A percentile compares a stretch with the other conserved stretches of the same genome.
Conservation (phyloP, 2,329 filamentous ascomycete genomes). For the Fusarium hostae region DNA sequence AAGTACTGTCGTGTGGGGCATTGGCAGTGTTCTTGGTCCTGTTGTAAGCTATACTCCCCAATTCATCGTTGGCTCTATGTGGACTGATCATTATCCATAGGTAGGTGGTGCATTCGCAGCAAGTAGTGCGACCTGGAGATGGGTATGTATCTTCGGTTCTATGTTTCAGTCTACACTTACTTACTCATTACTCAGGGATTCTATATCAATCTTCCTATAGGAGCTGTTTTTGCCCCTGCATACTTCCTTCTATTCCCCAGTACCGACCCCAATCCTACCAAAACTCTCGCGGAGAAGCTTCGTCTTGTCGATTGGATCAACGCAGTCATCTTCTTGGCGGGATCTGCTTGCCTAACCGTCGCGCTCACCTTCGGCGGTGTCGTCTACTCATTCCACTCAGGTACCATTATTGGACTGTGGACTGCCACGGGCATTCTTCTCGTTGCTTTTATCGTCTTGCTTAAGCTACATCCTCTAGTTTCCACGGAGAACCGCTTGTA, state of each 20-base stretch:
- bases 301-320: neutral
- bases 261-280: neutral
- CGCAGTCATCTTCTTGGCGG: neutral
- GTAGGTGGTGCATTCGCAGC: neutral
- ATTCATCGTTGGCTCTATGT: rapidly evolving
- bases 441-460: neutral
- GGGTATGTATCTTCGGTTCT: neutral
- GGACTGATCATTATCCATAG: rapidly evolving
- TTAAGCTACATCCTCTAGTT: neutral
- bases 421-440: neutral
- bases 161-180: neutral
- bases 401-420: neutral
- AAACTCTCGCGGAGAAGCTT: neutral
- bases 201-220: neutral
- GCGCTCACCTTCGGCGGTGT: neutral
- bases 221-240: neutral
- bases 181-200: neutral
- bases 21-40: neutral
- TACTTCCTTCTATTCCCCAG: neutral
- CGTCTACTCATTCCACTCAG: neutral
- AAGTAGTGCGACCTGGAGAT: neutral
- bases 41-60: neutral
- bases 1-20: neutral
- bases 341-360: neutral
- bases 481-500: neutral